A percentile compares a stretch with the other conserved stretches of the same genome.
These are phyloP conservation scores for Suhomyces sp. DNA, from an alignment of 805 yeast genomes.

Conservation along the genomic window DNA sequence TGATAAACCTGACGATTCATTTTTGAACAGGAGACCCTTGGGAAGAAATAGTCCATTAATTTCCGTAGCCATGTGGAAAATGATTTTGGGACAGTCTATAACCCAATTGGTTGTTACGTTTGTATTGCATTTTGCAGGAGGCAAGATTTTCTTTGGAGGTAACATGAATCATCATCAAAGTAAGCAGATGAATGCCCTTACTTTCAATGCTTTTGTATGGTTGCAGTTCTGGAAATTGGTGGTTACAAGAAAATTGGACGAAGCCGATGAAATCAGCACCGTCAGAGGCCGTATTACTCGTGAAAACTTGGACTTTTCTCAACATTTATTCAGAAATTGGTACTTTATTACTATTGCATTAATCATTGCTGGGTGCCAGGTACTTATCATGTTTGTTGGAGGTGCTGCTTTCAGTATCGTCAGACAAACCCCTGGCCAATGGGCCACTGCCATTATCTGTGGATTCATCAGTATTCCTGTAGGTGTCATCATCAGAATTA, in stretches of 20 bases:
- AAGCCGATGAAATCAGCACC: slow-evolving; percentile 64
- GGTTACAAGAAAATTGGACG: slow-evolving; percentile 88
- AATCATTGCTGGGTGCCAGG: slow-evolving; percentile 80
- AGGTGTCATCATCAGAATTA: slow-evolving; percentile 70
- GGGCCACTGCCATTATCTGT: slow-evolving; percentile 84
- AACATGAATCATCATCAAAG: slow-evolving; percentile 42
- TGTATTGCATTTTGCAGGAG: slow-evolving; percentile 76
- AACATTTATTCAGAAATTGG: slow-evolving; percentile 76
- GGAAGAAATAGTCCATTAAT: slow-evolving; percentile 79
- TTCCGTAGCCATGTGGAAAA: slow-evolving; percentile 94
- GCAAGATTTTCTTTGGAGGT: slow-evolving; percentile 50
- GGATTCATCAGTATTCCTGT: slow-evolving; percentile 80
- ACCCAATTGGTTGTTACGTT: slow-evolving; percentile 81
- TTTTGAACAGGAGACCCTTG: slow-evolving; percentile 77
- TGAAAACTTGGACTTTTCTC: slow-evolving; percentile 76
- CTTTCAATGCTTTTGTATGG: slow-evolving; percentile 97
- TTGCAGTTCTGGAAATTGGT: slow-evolving; percentile 91
- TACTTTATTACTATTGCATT: slow-evolving; percentile 72
- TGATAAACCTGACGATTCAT: slow-evolving; percentile 86
- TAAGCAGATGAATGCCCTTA: slow-evolving; percentile 72
- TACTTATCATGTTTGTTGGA: slow-evolving; percentile 92
- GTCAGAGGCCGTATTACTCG: slow-evolving; percentile 57
- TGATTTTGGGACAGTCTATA: slow-evolving; percentile 85
- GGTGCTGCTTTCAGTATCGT: slow-evolving; percentile 90
- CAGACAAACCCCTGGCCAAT: slow-evolving; percentile 77